phyloP scores from a whole-genome alignment of 2,329 filamentous ascomycete species.

The Phyllosticta capitalensis region DNA sequence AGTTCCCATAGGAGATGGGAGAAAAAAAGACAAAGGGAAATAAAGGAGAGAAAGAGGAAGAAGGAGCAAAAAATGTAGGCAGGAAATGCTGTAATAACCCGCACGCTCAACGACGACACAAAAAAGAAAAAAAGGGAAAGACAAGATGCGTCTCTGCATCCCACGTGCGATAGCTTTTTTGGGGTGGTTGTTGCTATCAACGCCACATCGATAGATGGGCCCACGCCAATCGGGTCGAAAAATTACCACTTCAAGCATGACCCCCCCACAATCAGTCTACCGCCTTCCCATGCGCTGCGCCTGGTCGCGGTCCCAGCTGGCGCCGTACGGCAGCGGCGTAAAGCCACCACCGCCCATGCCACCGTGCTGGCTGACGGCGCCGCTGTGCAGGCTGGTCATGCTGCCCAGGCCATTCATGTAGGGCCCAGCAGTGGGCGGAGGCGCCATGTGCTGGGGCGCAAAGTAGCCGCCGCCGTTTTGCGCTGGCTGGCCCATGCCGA shows the following conservation, averaged over 20 bases:
- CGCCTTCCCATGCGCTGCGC: neutral
- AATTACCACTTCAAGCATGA: neutral
- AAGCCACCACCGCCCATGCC: conserved; percentile 2
- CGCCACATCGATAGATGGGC: too few species aligned
- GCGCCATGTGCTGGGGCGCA: neutral
- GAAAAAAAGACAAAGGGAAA: neutral
- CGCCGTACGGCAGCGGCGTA: conserved; percentile 7
- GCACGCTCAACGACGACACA: too few species aligned
- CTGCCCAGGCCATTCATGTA: neutral
- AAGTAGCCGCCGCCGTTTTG: conserved; percentile 1
- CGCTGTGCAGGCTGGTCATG: neutral
- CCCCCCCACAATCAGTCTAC: neutral
- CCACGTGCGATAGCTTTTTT: too few species aligned
- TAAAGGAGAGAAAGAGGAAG: neutral
- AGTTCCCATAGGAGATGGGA: too few species aligned
- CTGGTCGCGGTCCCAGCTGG: conserved; percentile 7
- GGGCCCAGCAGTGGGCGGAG: neutral
- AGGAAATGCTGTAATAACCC: too few species aligned
- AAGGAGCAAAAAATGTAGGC: too few species aligned
- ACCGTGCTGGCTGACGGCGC: neutral
- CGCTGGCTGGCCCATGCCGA: neutral
- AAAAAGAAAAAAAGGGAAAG: too few species aligned
- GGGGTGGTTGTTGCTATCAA: too few species aligned
- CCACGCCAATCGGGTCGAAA: neutral
- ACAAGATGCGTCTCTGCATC: too few species aligned